Base-by-base conservation (phyloP, 176 grass and related monocot species). In the Otatea glauca region DNA sequence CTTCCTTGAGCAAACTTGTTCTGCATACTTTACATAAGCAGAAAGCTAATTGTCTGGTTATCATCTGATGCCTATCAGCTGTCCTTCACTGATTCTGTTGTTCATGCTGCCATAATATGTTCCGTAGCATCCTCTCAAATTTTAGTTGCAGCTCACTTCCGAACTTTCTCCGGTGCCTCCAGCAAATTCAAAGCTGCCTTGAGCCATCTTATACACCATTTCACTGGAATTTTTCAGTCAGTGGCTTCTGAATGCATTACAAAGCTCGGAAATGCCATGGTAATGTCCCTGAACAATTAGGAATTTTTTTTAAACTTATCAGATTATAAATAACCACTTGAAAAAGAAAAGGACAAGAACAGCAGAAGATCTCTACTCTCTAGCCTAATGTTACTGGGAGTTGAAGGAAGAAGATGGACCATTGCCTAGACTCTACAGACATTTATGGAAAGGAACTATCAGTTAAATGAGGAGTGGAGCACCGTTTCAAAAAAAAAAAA, bases 241-340 rank as follows among this genome's bases (percentile, higher is more conserved):
- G 37, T 65, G 18, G 70, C 84, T 78, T 95, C 88, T 7, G 90
- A 92, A 59, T 74, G 42, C 66, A 92, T 54, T 3, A 91, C 53
- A 74, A 95, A 95, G 86, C 93, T 95, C 0, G 90, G 90, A 67
- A 92, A 95, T 24, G 86, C 67, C 80, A 86, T 75, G 6, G 86
- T 89, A 39, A 95, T 95, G 79, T 95, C 93, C 79, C 93, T 92
- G 78, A 59, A 77, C 14, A 74, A 74, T 48, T 21, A 29, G 27
- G 3, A 24, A 9, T 1, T 41, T 41, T 39, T 39, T 41, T 41
- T 6, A 65, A 79, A 16, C 24, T 47, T 6, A 80, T 18, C 65
- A 68, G 43, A 13, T 7, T 44, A 65, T 39, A 25, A 45, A 70
- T 67, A 15, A 84, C 60, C 29, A 53, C 9, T 29, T 53, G 10